Conservation (phyloP, 345 rosid genomes). For the Syzygium oleosum region DNA sequence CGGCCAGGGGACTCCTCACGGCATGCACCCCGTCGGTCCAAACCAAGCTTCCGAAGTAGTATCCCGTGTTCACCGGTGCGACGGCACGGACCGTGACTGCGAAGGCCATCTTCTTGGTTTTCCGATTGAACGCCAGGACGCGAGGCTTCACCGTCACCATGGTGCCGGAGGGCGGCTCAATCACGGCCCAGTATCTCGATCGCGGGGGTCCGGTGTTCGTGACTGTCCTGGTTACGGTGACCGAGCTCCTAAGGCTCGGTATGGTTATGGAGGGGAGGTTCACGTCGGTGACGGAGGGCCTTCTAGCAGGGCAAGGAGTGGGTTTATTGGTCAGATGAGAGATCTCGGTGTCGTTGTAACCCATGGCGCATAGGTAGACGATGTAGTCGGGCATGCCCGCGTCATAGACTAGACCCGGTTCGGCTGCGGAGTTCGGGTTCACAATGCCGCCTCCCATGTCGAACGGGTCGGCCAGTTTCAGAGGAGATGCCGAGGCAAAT, state of each 20-base stretch:
- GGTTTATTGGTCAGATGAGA: constrained; percentile 18
- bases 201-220: constrained; percentile 39
- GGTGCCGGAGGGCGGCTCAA: constrained; percentile 38
- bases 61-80: constrained; percentile 20
- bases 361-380: constrained; percentile 49
- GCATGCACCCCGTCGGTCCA: constrained; percentile 43
- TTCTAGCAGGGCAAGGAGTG: constrained; percentile 11
- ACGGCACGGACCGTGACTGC: constrained; percentile 13
- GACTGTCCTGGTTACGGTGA: constrained; percentile 41
- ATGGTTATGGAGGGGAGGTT: constrained; percentile 65
- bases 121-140: constrained; percentile 17
- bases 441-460: constrained; percentile 60
- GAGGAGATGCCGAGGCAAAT: constrained; percentile 41
- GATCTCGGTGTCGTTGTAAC: constrained; percentile 33
- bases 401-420: constrained; percentile 64
- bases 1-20: constrained; percentile 45
- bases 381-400: constrained; percentile 37
- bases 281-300: constrained; percentile 28
- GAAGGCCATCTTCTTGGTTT: constrained; percentile 12
- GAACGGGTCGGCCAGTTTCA: constrained; percentile 52
- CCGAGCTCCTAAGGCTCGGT: constrained; percentile 27
- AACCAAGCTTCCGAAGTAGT: constrained; percentile 53
- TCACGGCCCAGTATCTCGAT: constrained; percentile 27
- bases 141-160: constrained; percentile 18
- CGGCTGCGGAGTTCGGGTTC: constrained; percentile 38